Percentiles rank a stretch among this genome's conserved stretches.
phyloP scores from a whole-genome alignment of 768 basidiomycete species.

The Lactarius hatsudake region DNA sequence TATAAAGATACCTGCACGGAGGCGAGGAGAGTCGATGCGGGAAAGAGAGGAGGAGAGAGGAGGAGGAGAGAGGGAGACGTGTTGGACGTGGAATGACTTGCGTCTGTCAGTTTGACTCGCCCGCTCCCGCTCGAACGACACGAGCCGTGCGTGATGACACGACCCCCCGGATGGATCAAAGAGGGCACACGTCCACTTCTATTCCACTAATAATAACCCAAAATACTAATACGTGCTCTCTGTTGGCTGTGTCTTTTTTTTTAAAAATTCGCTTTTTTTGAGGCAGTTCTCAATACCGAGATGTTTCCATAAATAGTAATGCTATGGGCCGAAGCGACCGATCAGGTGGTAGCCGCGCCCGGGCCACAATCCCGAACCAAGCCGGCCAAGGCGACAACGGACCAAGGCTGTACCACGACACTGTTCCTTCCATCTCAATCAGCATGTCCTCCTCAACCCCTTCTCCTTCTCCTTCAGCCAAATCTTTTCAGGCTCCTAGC shows the following conservation, averaged over 20 bases:
- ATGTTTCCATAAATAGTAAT: constrained; percentile 1
- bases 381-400: background rate
- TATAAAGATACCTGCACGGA: background rate
- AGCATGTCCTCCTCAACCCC: constrained; percentile 21
- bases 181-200: background rate
- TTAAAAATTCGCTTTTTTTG: background rate
- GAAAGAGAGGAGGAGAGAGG: too few relatives aligned
- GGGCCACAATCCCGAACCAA: background rate
- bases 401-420: background rate
- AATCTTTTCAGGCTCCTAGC: constrained; percentile 18
- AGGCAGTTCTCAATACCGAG: background rate
- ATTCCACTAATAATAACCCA: background rate
- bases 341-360: background rate
- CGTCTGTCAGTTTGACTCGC: constrained; percentile 1
- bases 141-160: background rate
- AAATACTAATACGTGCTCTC: background rate
- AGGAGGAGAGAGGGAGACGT: background rate
- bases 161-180: background rate
- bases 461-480: constrained; percentile 20
- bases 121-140: background rate
- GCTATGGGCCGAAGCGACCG: background rate
- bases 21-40: background rate
- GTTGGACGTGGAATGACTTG: constrained; percentile 1
- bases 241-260: background rate
- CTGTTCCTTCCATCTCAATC: background rate